These are phyloP conservation scores for Fennellomyces sp. DNA, from an alignment of 371 early-diverging fungal genomes.

Conservation along the genomic window DNA sequence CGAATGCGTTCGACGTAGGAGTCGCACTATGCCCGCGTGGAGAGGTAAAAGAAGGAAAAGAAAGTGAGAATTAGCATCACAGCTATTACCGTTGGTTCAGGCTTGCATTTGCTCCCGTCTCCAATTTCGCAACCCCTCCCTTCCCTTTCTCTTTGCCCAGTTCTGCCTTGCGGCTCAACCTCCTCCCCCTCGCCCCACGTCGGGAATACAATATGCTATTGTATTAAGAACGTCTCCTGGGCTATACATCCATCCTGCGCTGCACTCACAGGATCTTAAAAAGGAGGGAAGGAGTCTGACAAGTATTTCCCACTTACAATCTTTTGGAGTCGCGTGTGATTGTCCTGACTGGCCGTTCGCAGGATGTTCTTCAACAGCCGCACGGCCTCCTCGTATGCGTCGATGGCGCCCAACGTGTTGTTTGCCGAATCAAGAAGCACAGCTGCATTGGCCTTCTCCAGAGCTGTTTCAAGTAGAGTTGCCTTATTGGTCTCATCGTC, in stretches of 20 bases:
- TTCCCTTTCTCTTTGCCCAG: neutral
- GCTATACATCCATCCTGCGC: neutral
- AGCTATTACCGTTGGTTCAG: neutral
- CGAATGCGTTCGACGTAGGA: conserved; percentile 19
- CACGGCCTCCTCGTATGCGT: conserved; percentile 25
- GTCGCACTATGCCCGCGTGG: conserved; percentile 7
- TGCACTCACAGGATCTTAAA: neutral
- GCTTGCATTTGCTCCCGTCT: neutral
- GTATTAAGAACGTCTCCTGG: conserved; percentile 14
- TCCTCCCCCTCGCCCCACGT: neutral
- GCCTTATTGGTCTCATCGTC: neutral
- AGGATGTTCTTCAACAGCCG: conserved; percentile 12
- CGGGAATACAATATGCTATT: neutral
- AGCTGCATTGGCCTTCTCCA: conserved; percentile 29
- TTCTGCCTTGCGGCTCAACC: too few species aligned
- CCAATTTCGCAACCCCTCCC: too few species aligned
- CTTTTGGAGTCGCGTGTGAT: conserved; percentile 23
- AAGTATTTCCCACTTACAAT: conserved; percentile 24
- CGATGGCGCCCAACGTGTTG: conserved; percentile 14
- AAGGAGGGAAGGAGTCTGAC: conserved; percentile 1
- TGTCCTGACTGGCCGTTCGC: neutral
- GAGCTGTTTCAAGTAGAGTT: conserved; percentile 20
- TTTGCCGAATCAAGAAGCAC: conserved; percentile 25
- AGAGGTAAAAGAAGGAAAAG: conserved; percentile 1
- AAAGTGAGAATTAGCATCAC: neutral